Evolutionary conservation across 2,329 filamentous ascomycete species (phyloP), one percentile per base, ranked within the genome.

Genomic region (Xylaria sp.): DNA sequence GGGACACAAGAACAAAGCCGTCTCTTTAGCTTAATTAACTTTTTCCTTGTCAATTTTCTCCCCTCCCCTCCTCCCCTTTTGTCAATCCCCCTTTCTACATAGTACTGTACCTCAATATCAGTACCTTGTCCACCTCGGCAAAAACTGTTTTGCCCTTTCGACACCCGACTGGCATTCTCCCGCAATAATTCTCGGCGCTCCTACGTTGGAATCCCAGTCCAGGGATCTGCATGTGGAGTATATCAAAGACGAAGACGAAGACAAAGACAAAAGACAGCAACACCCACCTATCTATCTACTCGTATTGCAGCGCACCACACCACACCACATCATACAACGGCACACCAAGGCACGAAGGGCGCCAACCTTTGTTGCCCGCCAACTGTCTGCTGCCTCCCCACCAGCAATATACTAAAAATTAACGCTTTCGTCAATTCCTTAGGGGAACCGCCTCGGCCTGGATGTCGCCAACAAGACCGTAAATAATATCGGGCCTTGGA

Each of bases 401-500:
- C 50, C 25, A 39, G 25, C 20, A 13, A 23, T 15, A 59, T 39
- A 25, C 20, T 34, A 15, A 59, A 39, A 82, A 83, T 78, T 85
- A 58, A 85, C 88, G 58, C 78, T 87, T 20, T n/a, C 36, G 20
- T 7, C 48, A 32, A 4, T 36, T 10, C 25, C 48, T 1, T 9
- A 39, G 60, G 46, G 53, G 36, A 52, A 41, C 28, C 25, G n/a
- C 53, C n/a, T 36, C 13, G 28, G 61, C 28, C 30, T 67, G 63
- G 58, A 89, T 80, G 83, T 85, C 58, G 83, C 85, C 30, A 85
- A 88, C 78, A 81, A 87, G 75, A 83, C 83, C 39, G 77, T 87
- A 55, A 83, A 61, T 73, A 82, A 81, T 75, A 78, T 83, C 41
- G 78, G 77, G 65, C 78, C 79, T 67, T 77, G 78, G 73, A 76